Percentiles rank a stretch among this genome's conserved stretches.
phyloP scores from a whole-genome alignment of 1,139 yeast species.

The Protomyces arabidopsidicola region DNA sequence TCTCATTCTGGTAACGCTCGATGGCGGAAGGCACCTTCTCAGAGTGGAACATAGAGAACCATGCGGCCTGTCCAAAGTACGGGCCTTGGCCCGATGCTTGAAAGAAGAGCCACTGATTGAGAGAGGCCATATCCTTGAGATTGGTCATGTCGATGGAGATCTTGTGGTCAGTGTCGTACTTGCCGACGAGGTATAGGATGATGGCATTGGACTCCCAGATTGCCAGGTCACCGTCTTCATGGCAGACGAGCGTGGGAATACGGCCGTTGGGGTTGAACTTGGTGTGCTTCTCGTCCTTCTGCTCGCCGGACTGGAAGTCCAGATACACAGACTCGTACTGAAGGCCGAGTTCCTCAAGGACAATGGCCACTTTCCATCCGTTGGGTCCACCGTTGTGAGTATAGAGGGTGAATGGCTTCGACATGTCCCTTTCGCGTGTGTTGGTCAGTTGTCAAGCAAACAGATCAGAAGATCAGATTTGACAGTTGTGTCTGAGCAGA shows the following conservation, averaged over 20 bases:
- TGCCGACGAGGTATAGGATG: slow-evolving; percentile 46
- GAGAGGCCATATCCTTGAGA: slow-evolving; percentile 78
- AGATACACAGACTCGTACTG: slow-evolving; percentile 73
- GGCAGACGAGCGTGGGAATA: slow-evolving; percentile 25
- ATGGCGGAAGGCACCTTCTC: slow-evolving; percentile 84
- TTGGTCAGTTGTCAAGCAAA: too few species aligned
- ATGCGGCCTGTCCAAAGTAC: slow-evolving; percentile 95
- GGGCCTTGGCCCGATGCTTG: slow-evolving; percentile 52
- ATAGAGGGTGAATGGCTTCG: slow-evolving; percentile 23
- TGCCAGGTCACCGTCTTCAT: slow-evolving; percentile 22
- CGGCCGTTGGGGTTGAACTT: slow-evolving; percentile 30
- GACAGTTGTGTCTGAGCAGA: not conserved
- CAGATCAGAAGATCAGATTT: not conserved
- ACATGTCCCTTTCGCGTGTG: not conserved
- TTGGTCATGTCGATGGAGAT: slow-evolving; percentile 71
- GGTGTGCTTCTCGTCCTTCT: slow-evolving; percentile 14
- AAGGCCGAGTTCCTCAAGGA: slow-evolving; percentile 72
- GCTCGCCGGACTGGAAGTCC: slow-evolving; percentile 49
- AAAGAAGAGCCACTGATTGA: slow-evolving; percentile 67
- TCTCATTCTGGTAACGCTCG: slow-evolving; percentile 88
- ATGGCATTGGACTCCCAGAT: slow-evolving; percentile 31
- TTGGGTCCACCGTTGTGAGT: slow-evolving; percentile 28
- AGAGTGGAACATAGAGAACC: slow-evolving; percentile 85
- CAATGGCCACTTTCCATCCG: slow-evolving; percentile 91
- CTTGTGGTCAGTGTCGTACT: slow-evolving; percentile 62